phyloP scores from a whole-genome alignment of 2,329 filamentous ascomycete genomes.

The Septoria linicola region DNA sequence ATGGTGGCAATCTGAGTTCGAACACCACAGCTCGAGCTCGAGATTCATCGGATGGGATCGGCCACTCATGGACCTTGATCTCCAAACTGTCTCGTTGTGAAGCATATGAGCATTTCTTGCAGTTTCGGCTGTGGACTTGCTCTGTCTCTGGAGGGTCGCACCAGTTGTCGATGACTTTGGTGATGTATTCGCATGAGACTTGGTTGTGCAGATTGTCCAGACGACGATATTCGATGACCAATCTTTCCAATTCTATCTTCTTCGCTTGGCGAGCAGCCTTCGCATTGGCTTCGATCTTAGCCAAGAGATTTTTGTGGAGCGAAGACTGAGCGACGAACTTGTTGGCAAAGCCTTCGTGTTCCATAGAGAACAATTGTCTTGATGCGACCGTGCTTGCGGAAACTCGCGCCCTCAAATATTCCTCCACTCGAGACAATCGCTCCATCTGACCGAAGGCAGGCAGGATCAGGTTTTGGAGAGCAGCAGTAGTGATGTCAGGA shows the following conservation, averaged over 20 bases:
- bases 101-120: conserved; percentile 47
- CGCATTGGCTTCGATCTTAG: conserved; percentile 8
- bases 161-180: conserved; percentile 18
- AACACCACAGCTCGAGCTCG: conserved; percentile 51
- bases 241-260: conserved; percentile 38
- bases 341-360: conserved; percentile 41
- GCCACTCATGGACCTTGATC: conserved; percentile 53
- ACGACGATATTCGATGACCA: conserved; percentile 41
- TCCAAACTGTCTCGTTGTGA: conserved; percentile 40
- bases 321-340: conserved; percentile 45
- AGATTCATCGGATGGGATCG: conserved; percentile 43
- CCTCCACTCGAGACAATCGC: conserved; percentile 52
- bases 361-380: neutral
- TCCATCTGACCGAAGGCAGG: conserved; percentile 48
- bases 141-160: conserved; percentile 35
- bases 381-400: neutral
- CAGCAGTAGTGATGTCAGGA: conserved; percentile 52
- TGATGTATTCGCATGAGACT: conserved; percentile 14
- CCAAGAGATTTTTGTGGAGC: neutral
- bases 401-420: conserved; percentile 45
- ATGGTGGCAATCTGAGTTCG: conserved; percentile 50
- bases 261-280: conserved; percentile 14
- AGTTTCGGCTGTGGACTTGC: conserved; percentile 36
- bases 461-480: conserved; percentile 58
- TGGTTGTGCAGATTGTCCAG: conserved; percentile 29